Evolutionary conservation across 306 rosid species (phyloP), one percentile per base, ranked within the genome.

Genomic region (Ceratonia siliqua): DNA sequence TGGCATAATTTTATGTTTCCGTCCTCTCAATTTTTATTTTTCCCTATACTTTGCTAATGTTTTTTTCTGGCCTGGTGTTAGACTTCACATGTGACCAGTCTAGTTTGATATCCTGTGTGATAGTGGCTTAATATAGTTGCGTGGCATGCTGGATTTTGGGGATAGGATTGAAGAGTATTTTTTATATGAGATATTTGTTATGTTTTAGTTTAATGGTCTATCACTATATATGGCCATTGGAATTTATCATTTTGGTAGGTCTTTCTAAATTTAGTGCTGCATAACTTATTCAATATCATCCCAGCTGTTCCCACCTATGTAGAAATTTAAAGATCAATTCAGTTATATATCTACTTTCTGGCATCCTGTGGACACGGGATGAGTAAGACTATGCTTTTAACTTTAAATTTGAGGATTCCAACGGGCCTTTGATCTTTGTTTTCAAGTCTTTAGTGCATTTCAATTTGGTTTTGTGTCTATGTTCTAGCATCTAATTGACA

Each of bases 1-100:
- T 73, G 62, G 30, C 64, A 65, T 72, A 22, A n/a, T 64, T 32
- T 65, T 33, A 43, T 46, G n/a, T 35, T 7, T 38, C 52, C 39
- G 2, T 72, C 58, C 56, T 64, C 59, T 15, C 42, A 35, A 15
- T 5, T 38, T 18, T 27, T 46, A 6, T 53, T 59, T 5, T 3
- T 12, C 1, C 33, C 30, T 32, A 5, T 21, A 8, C 8, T 41
- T 28, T 20, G 36, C 33, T 54, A 56, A 43, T 72, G 24, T 62
- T 57, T 35, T 35, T 72, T 43, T 20, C 22, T 65, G 49, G 38
- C 35, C 22, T 35, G 33, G 24, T 55, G 24, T 17, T 22, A 45
- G 30, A 11, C 72, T 54, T 63, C 33, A 25, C 42, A 17, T 27
- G 14, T 42, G 53, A 61, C 21, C 20, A 43, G 3, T 13, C 6